These are phyloP conservation scores for Phytophthora pluvialis DNA, from an alignment of 352 stramenopile genomes.

Conservation along the genomic window DNA sequence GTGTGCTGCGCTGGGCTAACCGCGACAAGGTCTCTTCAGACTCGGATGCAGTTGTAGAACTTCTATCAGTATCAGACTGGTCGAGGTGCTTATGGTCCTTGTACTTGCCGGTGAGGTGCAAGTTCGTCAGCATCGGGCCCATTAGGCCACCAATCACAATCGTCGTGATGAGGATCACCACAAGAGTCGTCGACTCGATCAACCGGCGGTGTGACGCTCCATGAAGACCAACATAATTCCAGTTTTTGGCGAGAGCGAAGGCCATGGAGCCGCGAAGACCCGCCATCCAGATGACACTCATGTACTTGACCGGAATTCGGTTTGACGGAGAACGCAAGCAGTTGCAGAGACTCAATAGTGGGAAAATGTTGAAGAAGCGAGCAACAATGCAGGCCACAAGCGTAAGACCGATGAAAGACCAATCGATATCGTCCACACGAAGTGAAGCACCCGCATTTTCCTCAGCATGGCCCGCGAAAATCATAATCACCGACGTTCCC, in stretches of 20 bases:
- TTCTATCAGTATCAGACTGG: conserved; percentile 51
- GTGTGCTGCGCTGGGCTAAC: conserved; percentile 47
- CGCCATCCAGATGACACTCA: conserved; percentile 92
- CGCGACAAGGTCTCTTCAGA: conserved; percentile 38
- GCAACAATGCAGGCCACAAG: conserved; percentile 69
- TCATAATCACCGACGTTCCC: conserved; percentile 85
- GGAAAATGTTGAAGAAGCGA: conserved; percentile 83
- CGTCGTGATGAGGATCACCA: conserved; percentile 89
- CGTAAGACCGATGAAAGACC: conserved; percentile 83
- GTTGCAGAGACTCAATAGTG: conserved; percentile 77
- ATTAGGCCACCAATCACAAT: conserved; percentile 83
- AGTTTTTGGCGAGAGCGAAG: conserved; percentile 91
- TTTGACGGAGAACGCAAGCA: conserved; percentile 58
- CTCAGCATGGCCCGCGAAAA: conserved; percentile 77
- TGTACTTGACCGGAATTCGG: conserved; percentile 74
- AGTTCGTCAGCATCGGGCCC: conserved; percentile 64
- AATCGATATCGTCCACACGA: conserved; percentile 83
- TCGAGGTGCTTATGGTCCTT: conserved; percentile 43
- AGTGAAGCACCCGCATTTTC: conserved; percentile 61
- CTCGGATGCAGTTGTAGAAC: conserved; percentile 37
- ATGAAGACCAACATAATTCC: conserved; percentile 77
- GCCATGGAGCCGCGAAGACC: conserved; percentile 94
- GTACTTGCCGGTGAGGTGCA: conserved; percentile 52
- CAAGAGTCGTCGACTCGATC: conserved; percentile 87
- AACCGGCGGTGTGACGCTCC: conserved; percentile 77